phyloP scores from a whole-genome alignment of 2,329 filamentous ascomycete species.

The Magnaporthales sp. region DNA sequence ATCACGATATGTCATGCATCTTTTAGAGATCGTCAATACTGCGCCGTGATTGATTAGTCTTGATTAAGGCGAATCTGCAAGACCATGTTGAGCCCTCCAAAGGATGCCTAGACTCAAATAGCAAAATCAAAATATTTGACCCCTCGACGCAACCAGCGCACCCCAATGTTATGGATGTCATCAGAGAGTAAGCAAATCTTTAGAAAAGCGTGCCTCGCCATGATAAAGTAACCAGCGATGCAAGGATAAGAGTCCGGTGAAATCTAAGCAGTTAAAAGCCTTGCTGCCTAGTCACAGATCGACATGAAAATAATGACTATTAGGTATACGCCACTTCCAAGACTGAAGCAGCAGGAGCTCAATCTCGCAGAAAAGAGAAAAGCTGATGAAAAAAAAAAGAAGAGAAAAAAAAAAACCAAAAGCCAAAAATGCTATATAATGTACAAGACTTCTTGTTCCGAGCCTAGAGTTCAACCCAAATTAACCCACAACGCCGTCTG shows the following conservation, averaged over 20 bases:
- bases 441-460: conserved; percentile 2
- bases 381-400: not conserved
- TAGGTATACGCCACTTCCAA: not conserved
- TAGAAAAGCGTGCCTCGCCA: not conserved
- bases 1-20: not conserved
- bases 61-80: not conserved
- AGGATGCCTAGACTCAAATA: no score
- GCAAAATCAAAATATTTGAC: no score
- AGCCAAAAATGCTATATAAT: not conserved
- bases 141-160: not conserved
- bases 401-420: not conserved
- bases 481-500: not conserved
- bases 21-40: not conserved
- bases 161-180: not conserved
- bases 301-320: not conserved
- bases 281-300: not conserved
- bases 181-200: not conserved
- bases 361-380: not conserved
- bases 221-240: not conserved
- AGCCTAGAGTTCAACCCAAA: not conserved
- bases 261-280: not conserved
- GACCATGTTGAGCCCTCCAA: no score
- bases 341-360: not conserved
- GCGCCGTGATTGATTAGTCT: not conserved
- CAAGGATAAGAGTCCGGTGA: not conserved